phyloP scores from a whole-genome alignment of 768 basidiomycete species.

The Leucocoprinus leucothites region DNA sequence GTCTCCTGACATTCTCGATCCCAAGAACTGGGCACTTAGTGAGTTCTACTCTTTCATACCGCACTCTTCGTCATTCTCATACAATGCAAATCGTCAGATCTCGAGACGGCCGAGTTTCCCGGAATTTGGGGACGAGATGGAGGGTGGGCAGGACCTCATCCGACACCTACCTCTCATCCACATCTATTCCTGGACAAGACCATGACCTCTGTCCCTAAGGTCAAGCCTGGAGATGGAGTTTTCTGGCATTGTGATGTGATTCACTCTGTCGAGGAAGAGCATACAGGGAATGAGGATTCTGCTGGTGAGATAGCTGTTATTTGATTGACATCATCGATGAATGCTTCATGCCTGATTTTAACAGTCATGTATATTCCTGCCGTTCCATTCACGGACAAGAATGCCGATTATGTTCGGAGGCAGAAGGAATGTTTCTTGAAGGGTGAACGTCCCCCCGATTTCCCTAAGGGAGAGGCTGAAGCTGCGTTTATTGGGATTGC shows the following conservation, averaged over 20 bases:
- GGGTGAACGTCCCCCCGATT: conserved; percentile 70
- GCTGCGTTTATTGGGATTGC: conserved; percentile 34
- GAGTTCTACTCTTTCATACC: too few relatives aligned
- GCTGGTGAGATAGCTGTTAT: conserved; percentile 35
- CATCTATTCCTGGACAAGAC: conserved; percentile 60
- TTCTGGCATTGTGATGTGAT: conserved; percentile 72
- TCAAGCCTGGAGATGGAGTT: conserved; percentile 73
- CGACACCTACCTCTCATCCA: conserved; percentile 58
- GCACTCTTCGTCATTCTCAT: too few relatives aligned
- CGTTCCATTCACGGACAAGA: conserved; percentile 61
- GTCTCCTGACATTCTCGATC: conserved; percentile 40
- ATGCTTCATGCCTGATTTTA: neutral
- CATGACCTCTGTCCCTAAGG: conserved; percentile 70
- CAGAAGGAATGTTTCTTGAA: conserved; percentile 62
- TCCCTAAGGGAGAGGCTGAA: conserved; percentile 44
- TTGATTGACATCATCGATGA: neutral
- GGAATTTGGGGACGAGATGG: conserved; percentile 40
- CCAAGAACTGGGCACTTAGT: conserved; percentile 58
- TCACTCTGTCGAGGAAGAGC: conserved; percentile 48
- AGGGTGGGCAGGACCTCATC: conserved; percentile 41
- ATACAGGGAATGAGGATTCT: conserved; percentile 53
- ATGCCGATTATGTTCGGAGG: conserved; percentile 55
- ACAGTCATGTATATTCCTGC: conserved; percentile 79
- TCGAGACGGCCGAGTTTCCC: conserved; percentile 48
- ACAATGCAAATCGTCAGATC: conserved; percentile 29